phyloP scores from a whole-genome alignment of 2,329 filamentous ascomycete genomes.

The Ceratocystis lukuohia region DNA sequence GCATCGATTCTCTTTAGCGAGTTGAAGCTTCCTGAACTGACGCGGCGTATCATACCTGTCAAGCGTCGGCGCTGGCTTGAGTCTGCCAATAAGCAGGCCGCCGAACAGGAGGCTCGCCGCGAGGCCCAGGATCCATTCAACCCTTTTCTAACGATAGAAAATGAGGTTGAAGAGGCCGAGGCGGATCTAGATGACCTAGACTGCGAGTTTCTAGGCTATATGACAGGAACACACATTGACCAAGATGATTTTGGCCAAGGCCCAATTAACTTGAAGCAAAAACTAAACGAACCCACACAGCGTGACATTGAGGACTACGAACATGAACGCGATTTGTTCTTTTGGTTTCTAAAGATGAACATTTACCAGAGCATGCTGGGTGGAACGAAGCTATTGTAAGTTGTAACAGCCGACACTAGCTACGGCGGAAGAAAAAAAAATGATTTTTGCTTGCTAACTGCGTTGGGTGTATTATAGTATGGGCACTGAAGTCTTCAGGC shows the following conservation, averaged over 20 bases:
- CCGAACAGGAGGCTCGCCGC: conserved; percentile 4
- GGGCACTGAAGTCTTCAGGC: conserved; percentile 67
- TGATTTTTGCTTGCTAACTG: background rate
- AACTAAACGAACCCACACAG: conserved; percentile 33
- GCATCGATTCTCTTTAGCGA: conserved; percentile 71
- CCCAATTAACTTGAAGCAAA: conserved; percentile 27
- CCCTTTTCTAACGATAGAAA: conserved; percentile 23
- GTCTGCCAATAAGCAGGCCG: conserved; percentile 26
- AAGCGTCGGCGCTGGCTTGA: conserved; percentile 35
- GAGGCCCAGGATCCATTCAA: conserved; percentile 23
- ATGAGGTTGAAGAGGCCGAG: conserved; percentile 20
- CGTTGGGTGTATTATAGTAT: conserved; percentile 39
- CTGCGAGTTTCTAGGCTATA: conserved; percentile 29
- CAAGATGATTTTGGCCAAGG: conserved; percentile 29
- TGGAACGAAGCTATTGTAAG: conserved; percentile 74
- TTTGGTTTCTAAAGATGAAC: conserved; percentile 95
- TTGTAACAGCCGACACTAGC: conserved; percentile 21
- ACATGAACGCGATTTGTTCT: conserved; percentile 73
- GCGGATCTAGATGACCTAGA: conserved; percentile 31
- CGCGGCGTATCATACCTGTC: conserved; percentile 53
- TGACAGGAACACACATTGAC: conserved; percentile 31
- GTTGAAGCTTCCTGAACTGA: conserved; percentile 63
- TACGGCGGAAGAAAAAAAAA: background rate
- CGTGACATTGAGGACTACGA: conserved; percentile 68
- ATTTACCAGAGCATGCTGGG: conserved; percentile 81